Base-by-base conservation (phyloP, 768 basidiomycete genomes). In the Phylloporus arenicola region DNA sequence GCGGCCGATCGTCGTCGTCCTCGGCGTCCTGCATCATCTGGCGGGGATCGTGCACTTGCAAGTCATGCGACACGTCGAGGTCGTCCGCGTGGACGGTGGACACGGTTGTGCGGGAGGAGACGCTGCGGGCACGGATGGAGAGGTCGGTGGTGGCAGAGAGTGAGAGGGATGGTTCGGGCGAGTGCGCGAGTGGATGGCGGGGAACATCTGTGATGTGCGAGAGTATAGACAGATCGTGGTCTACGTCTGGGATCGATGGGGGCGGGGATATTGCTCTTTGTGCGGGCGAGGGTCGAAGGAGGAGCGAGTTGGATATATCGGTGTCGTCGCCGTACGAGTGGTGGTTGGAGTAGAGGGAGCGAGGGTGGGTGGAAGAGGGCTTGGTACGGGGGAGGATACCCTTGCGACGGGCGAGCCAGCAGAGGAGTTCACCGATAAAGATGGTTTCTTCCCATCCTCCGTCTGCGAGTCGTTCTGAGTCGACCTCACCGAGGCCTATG, bases 391-490 rank as follows among this genome's bases (percentile, higher is more conserved):
- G 57, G 14, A 67, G 37, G 14, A 72, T 60, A 1, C 78, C 76
- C 35, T 63, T 65, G 49, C 70, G 69, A 48, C 72, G 69, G 0
- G 79, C 85, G 19, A 88, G 74, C 83, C 83, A 86, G 60, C 84
- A 86, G 11, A 89, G 71, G 3, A 88, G 68, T 60, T 83, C 74
- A 0, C 76, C 86, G 10, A 91, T 68, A 51, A 78, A 84, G 9
- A 78, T 70, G n/a, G 80, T 75, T 59, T 88, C 88, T 16, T 81
- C 78, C 75, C 78, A 77, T 45, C 76, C 79, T 0, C 87, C 86
- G 3, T 71, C 66, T 0, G 85, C 87, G 4, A 90, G 75, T 30
- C 72, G 69, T 25, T 78, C 69, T 1, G 86, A 86, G 52, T 90
- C 86, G 31, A 89, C 64, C 30, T 75, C 72, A 52, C 78, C 78